These are phyloP conservation scores for Kwoniella dejecticola DNA, from an alignment of 768 basidiomycete species.

Conservation along the genomic window DNA sequence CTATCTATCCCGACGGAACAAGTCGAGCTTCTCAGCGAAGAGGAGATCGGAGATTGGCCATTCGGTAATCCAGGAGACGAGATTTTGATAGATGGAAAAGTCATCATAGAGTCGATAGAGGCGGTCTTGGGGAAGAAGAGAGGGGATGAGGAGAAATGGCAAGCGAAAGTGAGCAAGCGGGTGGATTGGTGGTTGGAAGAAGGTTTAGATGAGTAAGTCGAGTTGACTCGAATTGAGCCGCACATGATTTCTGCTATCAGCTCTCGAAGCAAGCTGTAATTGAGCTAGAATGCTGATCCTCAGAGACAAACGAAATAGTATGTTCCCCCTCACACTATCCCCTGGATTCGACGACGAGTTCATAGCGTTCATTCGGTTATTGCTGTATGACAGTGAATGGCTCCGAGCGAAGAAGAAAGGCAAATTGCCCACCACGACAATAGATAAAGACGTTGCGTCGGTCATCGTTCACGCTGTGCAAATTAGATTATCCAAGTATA, in stretches of 20 bases:
- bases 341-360: constrained; percentile 22
- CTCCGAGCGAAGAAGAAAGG: constrained; percentile 21
- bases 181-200: constrained; percentile 91
- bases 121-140: constrained; percentile 19
- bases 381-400: constrained; percentile 35
- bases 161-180: constrained; percentile 60
- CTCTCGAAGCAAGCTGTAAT: too few species aligned
- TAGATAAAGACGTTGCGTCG: constrained; percentile 11
- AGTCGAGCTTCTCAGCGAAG: constrained; percentile 18
- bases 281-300: background rate
- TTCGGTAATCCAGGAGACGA: constrained; percentile 55
- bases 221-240: too few species aligned
- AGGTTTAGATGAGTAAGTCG: constrained; percentile 45
- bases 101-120: constrained; percentile 27
- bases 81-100: constrained; percentile 41
- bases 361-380: constrained; percentile 36
- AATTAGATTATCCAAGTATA: constrained; percentile 4
- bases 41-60: constrained; percentile 33
- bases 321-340: constrained; percentile 30
- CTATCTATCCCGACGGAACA: constrained; percentile 56
- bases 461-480: constrained; percentile 6
- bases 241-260: background rate
- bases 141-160: constrained; percentile 30
- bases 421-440: constrained; percentile 19
- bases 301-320: constrained; percentile 18